phyloP scores from a whole-genome alignment of 169 alveolate genomes.

The Cryptosporidium ubiquitum region DNA sequence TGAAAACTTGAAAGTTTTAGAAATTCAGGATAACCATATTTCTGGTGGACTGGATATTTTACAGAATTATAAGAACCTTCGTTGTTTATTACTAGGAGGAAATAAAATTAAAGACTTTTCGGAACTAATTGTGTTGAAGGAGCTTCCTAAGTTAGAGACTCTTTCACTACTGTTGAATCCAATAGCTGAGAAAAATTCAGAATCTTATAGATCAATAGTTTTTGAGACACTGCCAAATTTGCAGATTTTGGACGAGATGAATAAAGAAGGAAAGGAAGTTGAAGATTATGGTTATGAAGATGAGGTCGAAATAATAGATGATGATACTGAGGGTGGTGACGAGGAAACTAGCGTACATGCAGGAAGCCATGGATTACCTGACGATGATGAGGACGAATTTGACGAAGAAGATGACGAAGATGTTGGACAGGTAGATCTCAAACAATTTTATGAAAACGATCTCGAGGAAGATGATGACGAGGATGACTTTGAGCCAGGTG shows the following conservation, averaged over 20 bases:
- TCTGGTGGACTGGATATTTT: constrained; percentile 81
- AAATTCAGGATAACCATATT: constrained; percentile 88
- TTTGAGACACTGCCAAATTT: constrained; percentile 85
- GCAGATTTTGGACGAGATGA: constrained; percentile 83
- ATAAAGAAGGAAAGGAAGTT: constrained; percentile 85
- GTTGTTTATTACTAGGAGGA: constrained; percentile 89
- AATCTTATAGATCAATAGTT: constrained; percentile 85
- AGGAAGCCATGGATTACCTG: background rate
- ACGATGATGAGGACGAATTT: constrained; percentile 44
- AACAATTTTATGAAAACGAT: constrained; percentile 88
- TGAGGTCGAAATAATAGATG: constrained; percentile 86
- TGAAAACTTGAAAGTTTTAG: constrained; percentile 85
- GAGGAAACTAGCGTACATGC: constrained; percentile 12
- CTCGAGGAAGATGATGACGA: constrained; percentile 89
- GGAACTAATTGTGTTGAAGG: constrained; percentile 52
- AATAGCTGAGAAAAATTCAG: constrained; percentile 78
- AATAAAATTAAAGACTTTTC: constrained; percentile 74
- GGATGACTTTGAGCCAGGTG: constrained; percentile 88
- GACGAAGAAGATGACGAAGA: constrained; percentile 77
- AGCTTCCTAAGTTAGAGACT: constrained; percentile 77
- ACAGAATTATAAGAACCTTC: constrained; percentile 86
- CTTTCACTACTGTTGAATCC: constrained; percentile 91
- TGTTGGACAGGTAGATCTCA: constrained; percentile 80
- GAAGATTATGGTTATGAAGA: constrained; percentile 89
- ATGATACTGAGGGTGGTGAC: constrained; percentile 77